A percentile compares a stretch with the other conserved stretches of the same genome.
phyloP scores from a whole-genome alignment of 1,284 basidiomycete species.

The Athelia psychrophila region DNA sequence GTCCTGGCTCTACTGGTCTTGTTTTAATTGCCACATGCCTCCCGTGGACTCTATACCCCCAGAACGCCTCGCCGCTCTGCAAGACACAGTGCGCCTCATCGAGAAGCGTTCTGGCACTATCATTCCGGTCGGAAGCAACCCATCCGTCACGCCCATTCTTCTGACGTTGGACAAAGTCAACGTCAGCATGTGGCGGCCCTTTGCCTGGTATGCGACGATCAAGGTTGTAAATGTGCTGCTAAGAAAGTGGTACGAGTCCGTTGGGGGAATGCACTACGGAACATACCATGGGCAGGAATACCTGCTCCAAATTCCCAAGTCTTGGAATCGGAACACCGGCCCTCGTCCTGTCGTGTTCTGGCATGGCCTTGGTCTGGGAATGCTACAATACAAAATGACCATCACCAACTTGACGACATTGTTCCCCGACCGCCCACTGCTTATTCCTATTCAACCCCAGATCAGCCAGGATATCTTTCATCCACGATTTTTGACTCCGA shows the following conservation, averaged over 20 bases:
- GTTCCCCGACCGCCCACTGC: slow-evolving; percentile 68
- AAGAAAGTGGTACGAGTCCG: slow-evolving; percentile 40
- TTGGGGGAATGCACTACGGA: slow-evolving; percentile 47
- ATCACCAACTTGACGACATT: slow-evolving; percentile 47
- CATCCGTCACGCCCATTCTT: slow-evolving; percentile 56
- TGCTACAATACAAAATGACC: slow-evolving; percentile 61
- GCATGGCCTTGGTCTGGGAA: slow-evolving; percentile 84
- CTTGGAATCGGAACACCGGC: slow-evolving; percentile 55
- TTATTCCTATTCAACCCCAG: slow-evolving; percentile 81
- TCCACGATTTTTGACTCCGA: slow-evolving; percentile 66
- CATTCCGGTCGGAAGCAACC: slow-evolving; percentile 63
- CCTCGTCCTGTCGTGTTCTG: slow-evolving; percentile 78
- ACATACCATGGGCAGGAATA: slow-evolving; percentile 70
- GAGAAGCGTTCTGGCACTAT: slow-evolving; percentile 71
- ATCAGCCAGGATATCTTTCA: slow-evolving; percentile 86
- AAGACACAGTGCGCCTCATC: slow-evolving; percentile 59
- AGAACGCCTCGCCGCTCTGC: slow-evolving; percentile 46
- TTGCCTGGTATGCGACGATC: slow-evolving; percentile 69
- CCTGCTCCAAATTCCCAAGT: slow-evolving; percentile 64
- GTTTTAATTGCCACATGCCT: slow-evolving; percentile 67
- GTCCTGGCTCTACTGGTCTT: slow-evolving; percentile 84
- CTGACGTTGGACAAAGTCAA: slow-evolving; percentile 80
- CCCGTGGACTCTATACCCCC: slow-evolving; percentile 43
- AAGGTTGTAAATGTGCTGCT: slow-evolving; percentile 51
- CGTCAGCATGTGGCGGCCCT: slow-evolving; percentile 62